Base-by-base conservation (phyloP, 2,329 filamentous ascomycete genomes). In the Trichoderma asperellum region DNA sequence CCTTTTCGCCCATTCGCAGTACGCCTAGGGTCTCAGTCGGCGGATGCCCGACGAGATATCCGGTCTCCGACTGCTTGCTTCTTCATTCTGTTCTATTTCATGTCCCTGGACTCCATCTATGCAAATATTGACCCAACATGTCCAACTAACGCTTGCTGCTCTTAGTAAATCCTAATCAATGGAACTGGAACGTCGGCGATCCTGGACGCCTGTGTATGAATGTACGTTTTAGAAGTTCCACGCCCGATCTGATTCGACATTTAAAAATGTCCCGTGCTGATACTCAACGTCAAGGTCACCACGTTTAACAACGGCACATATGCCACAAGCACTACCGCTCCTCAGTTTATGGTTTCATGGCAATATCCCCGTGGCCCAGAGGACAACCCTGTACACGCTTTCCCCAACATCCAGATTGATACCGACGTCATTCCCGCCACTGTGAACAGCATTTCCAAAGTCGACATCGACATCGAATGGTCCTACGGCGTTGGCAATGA, bases 151-250 rank as follows among this genome's bases (percentile, higher is more conserved):
- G 32, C 21, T 24, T 34, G 43, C 57, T 59, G 21, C 27, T 24
- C 43, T 18, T 69, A 87, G 85, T 86, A 68, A 87, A 87, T 73
- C 85, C 85, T 58, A 87, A 87, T 72, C 85, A 86, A 76, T 87
- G 85, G 85, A 84, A 83, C 72, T 81, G 83, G 74, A 72, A 78
- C 27, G 73, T 76, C 14, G 78, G 78, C 11, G 75, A 77, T 18
- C 73, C 75, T 2, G 83, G 84, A 47, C 75, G 72, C 21, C 74
- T 87, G 32, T 87, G 86, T 75, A 80, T 87, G 81, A 84, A 86
- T 77, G 85, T 87, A 78, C 76, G 85, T 81, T 10, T 24, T 32
- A 60, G 35, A 67, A 68, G 59, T 35, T 47, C 21, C 6, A 24
- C n/a, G 49, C 12, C 43, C 21, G 0, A 53, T 21, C 43, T 49